phyloP scores from a whole-genome alignment of 2,329 filamentous ascomycete species.

The Pyrenochaeta sp. region DNA sequence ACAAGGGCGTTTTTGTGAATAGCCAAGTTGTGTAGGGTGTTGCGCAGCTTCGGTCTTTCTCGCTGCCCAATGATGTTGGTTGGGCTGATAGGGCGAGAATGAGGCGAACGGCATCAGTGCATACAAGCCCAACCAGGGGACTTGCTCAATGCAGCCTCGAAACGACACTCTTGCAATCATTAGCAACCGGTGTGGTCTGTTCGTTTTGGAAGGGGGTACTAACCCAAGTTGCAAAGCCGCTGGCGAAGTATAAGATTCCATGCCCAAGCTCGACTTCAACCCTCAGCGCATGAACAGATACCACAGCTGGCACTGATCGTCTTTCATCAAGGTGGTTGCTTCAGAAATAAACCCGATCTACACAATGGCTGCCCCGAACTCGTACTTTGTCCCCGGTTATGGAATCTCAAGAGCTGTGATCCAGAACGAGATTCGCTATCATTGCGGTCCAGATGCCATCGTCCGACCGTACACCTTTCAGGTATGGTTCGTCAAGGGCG shows the following conservation, averaged over 20 bases:
- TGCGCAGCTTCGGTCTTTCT: conserved; percentile 22
- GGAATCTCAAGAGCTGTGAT: conserved; percentile 55
- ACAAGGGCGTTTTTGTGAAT: conserved; percentile 13
- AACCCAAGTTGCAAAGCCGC: conserved; percentile 5
- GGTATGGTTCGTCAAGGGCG: conserved; percentile 29
- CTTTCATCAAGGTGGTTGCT: conserved; percentile 7
- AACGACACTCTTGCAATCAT: conserved; percentile 9
- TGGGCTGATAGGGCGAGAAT: conserved; percentile 39
- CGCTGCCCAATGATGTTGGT: conserved; percentile 37
- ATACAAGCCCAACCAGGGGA: conserved; percentile 33
- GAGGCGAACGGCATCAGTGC: conserved; percentile 41
- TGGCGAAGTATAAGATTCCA: conserved; percentile 31
- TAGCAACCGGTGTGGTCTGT: conserved; percentile 21
- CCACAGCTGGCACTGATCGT: conserved; percentile 18
- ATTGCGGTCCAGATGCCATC: conserved; percentile 54
- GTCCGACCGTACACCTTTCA: conserved; percentile 54
- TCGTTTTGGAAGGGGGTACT: conserved; percentile 11
- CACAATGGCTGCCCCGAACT: conserved; percentile 44
- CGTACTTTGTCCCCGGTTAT: conserved; percentile 54
- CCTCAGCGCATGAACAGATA: conserved; percentile 19
- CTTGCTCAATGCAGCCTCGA: conserved; percentile 9
- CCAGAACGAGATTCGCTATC: conserved; percentile 54
- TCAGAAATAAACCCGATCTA: not conserved
- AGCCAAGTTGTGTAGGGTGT: conserved; percentile 17
- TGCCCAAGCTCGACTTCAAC: conserved; percentile 26